These are phyloP conservation scores for Alternaria hordeiaustralica DNA, from an alignment of 2,329 filamentous ascomycete species.

Conservation along the genomic window DNA sequence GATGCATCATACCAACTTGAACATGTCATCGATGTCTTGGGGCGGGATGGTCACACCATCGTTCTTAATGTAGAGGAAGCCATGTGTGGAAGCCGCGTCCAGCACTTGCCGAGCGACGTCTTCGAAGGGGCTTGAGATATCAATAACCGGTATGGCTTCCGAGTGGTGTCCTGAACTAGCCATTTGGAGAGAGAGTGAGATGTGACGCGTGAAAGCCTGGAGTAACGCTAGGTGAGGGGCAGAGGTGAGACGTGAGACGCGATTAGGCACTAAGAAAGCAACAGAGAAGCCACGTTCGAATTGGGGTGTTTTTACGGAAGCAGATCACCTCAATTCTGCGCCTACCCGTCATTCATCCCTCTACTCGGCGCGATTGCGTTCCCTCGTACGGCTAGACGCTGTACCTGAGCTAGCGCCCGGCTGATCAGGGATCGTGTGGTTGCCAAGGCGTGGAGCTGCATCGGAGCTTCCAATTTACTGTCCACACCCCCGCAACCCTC, in stretches of 20 bases:
- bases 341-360: neutral
- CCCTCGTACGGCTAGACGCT: neutral
- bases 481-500: conserved; percentile 9
- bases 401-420: conserved; percentile 23
- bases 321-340: neutral
- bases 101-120: conserved; percentile 74
- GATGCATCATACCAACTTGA: conserved; percentile 67
- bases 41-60: conserved; percentile 71
- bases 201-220: neutral
- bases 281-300: neutral
- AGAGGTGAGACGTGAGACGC: neutral
- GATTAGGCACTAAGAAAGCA: neutral
- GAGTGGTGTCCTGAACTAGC: conserved; percentile 8
- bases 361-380: neutral
- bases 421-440: conserved; percentile 14
- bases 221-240: conserved; percentile 7
- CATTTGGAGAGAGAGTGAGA: conserved; percentile 17
- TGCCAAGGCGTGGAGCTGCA: conserved; percentile 15
- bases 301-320: neutral
- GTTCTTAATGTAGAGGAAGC: conserved; percentile 89
- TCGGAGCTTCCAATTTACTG: conserved; percentile 22
- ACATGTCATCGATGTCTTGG: conserved; percentile 71
- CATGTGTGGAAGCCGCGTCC: conserved; percentile 79
- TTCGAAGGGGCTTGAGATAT: conserved; percentile 68
- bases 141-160: conserved; percentile 75